These are phyloP conservation scores for Irpex lacteus DNA, from an alignment of 1,284 basidiomycete genomes.

Conservation along the genomic window DNA sequence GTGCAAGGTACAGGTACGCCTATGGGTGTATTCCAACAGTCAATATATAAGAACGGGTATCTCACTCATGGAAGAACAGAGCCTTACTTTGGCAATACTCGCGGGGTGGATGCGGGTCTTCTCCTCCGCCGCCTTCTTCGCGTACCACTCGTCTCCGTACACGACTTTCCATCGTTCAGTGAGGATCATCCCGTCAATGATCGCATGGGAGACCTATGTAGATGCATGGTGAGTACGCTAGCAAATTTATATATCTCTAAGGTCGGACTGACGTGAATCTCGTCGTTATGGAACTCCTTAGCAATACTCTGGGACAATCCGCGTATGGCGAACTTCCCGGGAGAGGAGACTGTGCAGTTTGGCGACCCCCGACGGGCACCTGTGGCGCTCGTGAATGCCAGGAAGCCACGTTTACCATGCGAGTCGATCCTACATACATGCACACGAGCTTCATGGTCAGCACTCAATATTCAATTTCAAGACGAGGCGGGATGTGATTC, in stretches of 20 bases:
- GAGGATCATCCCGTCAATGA: constrained; percentile 10
- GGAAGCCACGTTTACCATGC: constrained; percentile 27
- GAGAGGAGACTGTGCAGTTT: constrained; percentile 28
- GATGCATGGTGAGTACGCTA: no score
- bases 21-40: constrained; percentile 2
- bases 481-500: neutral
- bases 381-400: constrained; percentile 33
- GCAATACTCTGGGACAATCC: constrained; percentile 30
- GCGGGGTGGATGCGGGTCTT: constrained; percentile 23
- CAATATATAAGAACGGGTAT: no score
- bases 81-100: constrained; percentile 24
- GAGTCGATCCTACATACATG: constrained; percentile 11
- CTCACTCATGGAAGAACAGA: constrained; percentile 21
- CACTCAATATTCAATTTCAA: no score
- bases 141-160: constrained; percentile 15
- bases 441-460: no score
- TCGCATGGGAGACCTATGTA: constrained; percentile 15
- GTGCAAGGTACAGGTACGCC: constrained; percentile 53
- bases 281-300: constrained; percentile 30
- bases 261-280: constrained; percentile 23
- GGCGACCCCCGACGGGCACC: constrained; percentile 25
- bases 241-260: neutral
- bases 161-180: constrained; percentile 13
- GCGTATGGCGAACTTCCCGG: constrained; percentile 31
- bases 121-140: constrained; percentile 24